A percentile compares a stretch with the other conserved stretches of the same genome.
phyloP scores from a whole-genome alignment of 768 basidiomycete genomes.

The Cystobasidium ongulense region DNA sequence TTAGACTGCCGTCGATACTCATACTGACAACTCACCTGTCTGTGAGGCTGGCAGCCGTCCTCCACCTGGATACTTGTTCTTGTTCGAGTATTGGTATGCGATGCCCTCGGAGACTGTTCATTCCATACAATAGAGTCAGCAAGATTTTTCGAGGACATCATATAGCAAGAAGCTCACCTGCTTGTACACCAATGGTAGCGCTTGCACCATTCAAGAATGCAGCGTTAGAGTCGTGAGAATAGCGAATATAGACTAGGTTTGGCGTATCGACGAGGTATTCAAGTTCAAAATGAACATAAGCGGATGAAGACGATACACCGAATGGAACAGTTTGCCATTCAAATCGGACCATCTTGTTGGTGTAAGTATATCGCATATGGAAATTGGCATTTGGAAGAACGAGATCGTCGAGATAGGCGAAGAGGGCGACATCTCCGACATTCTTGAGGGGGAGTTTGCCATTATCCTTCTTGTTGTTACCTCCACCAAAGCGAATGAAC shows the following conservation, averaged over 20 bases:
- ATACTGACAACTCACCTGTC: neutral
- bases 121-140: neutral
- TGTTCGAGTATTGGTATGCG: neutral
- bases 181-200: neutral
- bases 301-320: neutral
- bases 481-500: constrained; percentile 2
- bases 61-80: neutral
- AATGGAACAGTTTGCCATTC: neutral
- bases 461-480: neutral
- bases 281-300: neutral
- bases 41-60: neutral
- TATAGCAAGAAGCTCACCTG: constrained; percentile 1
- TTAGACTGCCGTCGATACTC: too few species aligned
- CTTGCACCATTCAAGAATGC: neutral
- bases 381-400: neutral
- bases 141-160: too few species aligned
- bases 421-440: neutral
- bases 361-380: neutral
- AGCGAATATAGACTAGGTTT: neutral
- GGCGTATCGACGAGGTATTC: neutral
- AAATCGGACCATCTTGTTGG: neutral
- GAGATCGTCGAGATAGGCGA: constrained; percentile 1
- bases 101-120: neutral
- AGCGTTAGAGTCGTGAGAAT: neutral
- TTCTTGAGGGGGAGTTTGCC: neutral